Base-by-base conservation (phyloP, 2,329 filamentous ascomycete genomes). In the Parastagonospora nodorum region DNA sequence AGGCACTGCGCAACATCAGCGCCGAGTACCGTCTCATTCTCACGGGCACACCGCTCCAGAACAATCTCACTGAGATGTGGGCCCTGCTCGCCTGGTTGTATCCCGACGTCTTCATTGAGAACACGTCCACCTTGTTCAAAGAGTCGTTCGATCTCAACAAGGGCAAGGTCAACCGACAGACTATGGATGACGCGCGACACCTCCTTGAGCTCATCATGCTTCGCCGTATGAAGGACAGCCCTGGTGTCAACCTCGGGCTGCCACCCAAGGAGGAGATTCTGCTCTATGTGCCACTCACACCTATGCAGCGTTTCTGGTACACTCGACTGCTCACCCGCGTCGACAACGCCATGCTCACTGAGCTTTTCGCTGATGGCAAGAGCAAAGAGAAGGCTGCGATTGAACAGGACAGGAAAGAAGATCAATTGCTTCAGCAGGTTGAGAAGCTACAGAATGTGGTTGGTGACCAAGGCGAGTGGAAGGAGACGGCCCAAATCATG, bases 401-500 rank as follows among this genome's bases (percentile, higher is more conserved):
- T 4, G 52, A 67, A 38, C 61, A 72, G 15, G 72, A 78, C 12
- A 66, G 65, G n/a, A 61, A 75, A 51, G 73, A 75, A 12, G 62
- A 72, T 12, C 35, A 61, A 8, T 68, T 73, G 14, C 57, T 76
- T 12, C 57, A 70, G 2, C 61, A 64, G 4, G 60, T 74, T 11
- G 62, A 75, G 15, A 63, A 74, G 27, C 51, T 64, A 4, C 50
- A 66, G 27, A 46, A 41, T 5, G 9, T 42, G 30, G 33, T 42
- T 24, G 46, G 41, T 5, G 47, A 43, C 4, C 30, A 45, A 27
- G 44, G 70, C 71, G 58, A 61, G 8, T 83, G 80, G 80, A 74
- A 76, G 9, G 52, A 95, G 96, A 77, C 93, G 88, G 78, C 92
- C 92, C 74, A 89, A 92, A 86, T 97, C 94, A 80, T 97, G 92